Evolutionary conservation across 192 early-diverging fungal species (phyloP).

Genomic region (Entomortierella beljakovae): DNA sequence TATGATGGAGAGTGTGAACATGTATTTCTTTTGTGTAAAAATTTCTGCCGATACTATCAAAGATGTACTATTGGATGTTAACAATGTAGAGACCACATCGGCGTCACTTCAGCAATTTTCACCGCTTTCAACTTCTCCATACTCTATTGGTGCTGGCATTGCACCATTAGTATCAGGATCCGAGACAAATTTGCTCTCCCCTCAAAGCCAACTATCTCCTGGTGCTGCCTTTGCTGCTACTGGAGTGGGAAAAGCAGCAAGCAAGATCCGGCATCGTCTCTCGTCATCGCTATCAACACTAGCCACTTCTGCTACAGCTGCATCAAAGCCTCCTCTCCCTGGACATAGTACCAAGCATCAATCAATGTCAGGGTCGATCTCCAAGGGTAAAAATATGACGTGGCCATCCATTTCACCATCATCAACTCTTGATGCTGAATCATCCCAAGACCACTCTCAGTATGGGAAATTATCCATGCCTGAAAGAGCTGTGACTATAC

Average conservation of each 20-base stretch:
- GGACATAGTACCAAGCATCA: slow-evolving; percentile 18
- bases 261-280: slow-evolving; percentile 41
- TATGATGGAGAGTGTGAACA: slow-evolving; percentile 13
- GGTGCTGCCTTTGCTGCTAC: no score
- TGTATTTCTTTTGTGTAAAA: slow-evolving; percentile 50
- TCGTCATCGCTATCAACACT: slow-evolving; percentile 42
- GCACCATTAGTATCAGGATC: not conserved
- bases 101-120: not conserved
- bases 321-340: slow-evolving; percentile 34
- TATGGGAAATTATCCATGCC: slow-evolving; percentile 3
- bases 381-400: slow-evolving; percentile 18
- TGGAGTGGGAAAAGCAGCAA: slow-evolving; percentile 6
- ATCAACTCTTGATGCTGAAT: not conserved
- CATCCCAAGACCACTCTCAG: slow-evolving; percentile 3
- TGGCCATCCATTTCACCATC: slow-evolving; percentile 12
- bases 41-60: slow-evolving; percentile 9
- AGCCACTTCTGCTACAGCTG: slow-evolving; percentile 11
- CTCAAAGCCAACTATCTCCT: no score
- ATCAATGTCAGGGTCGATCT: slow-evolving; percentile 29
- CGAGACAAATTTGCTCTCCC: no score
- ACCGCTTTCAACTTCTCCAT: not conserved
- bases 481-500: not conserved
- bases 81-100: not conserved
- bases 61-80: slow-evolving; percentile 5
- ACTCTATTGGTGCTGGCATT: not conserved